Base-by-base conservation (phyloP, 1,139 yeast species). In the Diutina ranongensis region DNA sequence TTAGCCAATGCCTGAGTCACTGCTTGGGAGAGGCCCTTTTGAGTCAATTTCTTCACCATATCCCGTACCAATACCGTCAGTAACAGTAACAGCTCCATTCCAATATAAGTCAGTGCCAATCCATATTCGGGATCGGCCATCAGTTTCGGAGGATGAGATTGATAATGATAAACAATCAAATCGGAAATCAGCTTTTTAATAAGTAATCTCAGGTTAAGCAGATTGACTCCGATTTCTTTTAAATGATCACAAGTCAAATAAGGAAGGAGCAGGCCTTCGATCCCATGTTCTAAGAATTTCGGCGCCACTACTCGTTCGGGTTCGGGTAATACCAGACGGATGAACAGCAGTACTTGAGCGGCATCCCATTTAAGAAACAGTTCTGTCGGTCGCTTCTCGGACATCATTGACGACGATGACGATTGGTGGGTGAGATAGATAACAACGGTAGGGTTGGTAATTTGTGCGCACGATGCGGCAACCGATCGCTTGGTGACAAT, bases 251-350 rank as follows among this genome's bases (percentile, higher is more conserved):
- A 70, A 12, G 74, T 73, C 40, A 83, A 58, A 50, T 72, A 78
- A 1, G 83, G 79, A 44, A 83, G 60, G 12, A 80, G 61, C 16
- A 77, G 68, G 1, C 89, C 89, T 15, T 76, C 78, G 44, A 83
- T 78, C 51, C 76, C 76, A 57, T 82, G 71, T 2, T 67, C 67
- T n/a, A 71, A 61, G 51, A 82, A 76, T 5, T 50, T 47, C 15
- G 58, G 48, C n/a, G 67, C 66, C 16, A 60, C 49, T 16, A 56
- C 59, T 45, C 53, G 60, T 7, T 61, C 60, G 4, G 22, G 31
- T n/a, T 25, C n/a, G 33, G 42, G 42, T 22, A 59, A 48, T 12
- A 58, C 49, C 8, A 61, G 54, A 46, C 60, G 55, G 35, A 71
- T 60, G 49, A 59, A 69, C 45, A 55, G 61, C 15, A 72, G 59